Base-by-base conservation (phyloP, 441 rosid species). In the Manihot esculenta region DNA sequence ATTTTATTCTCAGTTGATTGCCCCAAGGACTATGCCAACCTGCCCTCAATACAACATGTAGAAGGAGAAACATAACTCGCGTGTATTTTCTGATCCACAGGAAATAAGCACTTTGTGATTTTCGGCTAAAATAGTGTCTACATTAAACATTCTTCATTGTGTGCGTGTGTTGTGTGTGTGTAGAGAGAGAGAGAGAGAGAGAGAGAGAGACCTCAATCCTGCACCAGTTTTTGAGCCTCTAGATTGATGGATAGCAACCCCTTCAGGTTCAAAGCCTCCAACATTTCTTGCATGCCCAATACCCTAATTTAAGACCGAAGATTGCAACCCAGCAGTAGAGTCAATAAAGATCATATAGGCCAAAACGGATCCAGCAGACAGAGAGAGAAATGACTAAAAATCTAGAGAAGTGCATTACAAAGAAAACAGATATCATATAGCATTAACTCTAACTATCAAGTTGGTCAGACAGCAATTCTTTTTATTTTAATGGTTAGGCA, bases 251-350 rank as follows among this genome's bases (percentile, higher is more conserved):
- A 76, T 58, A 3, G 81, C 78, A 58, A 88, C 81, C 57, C 82
- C 85, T 68, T 86, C 95, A 8, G 85, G 69, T 56, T 90, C 91
- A 78, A 80, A 78, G 59, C 78, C 61, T 55, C 82, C 69, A 75
- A 78, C 47, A 63, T 72, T 86, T 78, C 87, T 88, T 44, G 67
- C 64, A 68, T 81, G 83, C 8, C 87, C 84, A 50, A 75, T 73
- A 18, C 84, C 89, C 96, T 90, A 79, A 71, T 70, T 60, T 30
- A 70, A 75, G 62, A 77, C 73, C 33, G 48, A 69, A 70, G 56
- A 59, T 64, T 30, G 64, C 58, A 62, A 60, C 10, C 67, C 69
- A 44, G 48, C 26, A 69, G 71, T 78, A 66, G 44, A 65, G 55
- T 75, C 26, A 73, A 76, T 21, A 49, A 47, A 69, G 62, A 66